Percentiles rank a stretch among this genome's conserved stretches.
Evolutionary conservation across 306 rosid genomes (phyloP).

Genomic region (Fagus sylvatica): DNA sequence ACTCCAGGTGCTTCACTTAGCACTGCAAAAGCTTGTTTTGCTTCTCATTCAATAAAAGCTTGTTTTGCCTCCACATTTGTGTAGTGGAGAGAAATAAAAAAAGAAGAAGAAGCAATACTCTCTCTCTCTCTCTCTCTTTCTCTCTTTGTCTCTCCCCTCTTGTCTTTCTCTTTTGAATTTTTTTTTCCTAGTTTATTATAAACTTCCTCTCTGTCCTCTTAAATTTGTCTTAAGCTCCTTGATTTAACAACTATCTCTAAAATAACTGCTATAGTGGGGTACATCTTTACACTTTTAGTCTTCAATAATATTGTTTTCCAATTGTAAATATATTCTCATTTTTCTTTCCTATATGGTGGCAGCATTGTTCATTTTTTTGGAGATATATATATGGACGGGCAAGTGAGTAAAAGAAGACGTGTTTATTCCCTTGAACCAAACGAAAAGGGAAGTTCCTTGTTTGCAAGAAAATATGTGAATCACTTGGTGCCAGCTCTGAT

Average conservation of each 20-base stretch:
- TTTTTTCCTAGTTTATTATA: too few relatives aligned
- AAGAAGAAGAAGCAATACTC: background rate
- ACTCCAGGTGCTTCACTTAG: conserved; percentile 14
- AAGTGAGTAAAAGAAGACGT: conserved; percentile 45
- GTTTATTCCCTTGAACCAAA: conserved; percentile 49
- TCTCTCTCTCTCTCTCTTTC: background rate
- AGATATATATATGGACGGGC: conserved; percentile 32
- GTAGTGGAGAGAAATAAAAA: conserved; percentile 4
- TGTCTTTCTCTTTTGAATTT: too few relatives aligned
- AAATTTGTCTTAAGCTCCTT: too few relatives aligned
- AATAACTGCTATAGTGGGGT: too few relatives aligned
- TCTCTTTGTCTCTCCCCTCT: too few relatives aligned
- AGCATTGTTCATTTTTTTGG: conserved; percentile 9
- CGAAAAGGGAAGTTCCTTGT: conserved; percentile 30
- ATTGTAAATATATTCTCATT: background rate
- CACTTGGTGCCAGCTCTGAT: conserved; percentile 53
- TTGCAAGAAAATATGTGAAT: conserved; percentile 51
- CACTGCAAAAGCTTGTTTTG: background rate
- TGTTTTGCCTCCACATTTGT: conserved; percentile 34
- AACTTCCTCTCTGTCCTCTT: too few relatives aligned
- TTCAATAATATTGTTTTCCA: too few relatives aligned
- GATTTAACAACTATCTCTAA: too few relatives aligned
- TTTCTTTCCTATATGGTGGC: conserved; percentile 4
- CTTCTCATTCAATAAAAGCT: conserved; percentile 17
- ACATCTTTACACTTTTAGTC: too few relatives aligned